Evolutionary conservation across 108 stramenopile species (phyloP).

Genomic region (Nitzschia palea): DNA sequence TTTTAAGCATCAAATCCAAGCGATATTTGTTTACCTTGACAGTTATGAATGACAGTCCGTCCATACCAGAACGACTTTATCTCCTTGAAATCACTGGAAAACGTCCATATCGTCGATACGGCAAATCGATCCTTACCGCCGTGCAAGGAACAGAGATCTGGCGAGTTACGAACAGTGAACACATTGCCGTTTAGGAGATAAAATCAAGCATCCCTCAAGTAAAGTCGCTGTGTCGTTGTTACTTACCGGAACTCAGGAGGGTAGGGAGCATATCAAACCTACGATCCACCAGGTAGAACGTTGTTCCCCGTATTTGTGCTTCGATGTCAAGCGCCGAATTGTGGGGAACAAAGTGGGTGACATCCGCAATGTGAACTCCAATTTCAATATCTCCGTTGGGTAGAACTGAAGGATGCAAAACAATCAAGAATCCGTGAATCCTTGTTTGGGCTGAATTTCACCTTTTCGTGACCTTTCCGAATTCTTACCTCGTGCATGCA

Average conservation of each 20-base stretch:
- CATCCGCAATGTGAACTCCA: conserved; percentile 94
- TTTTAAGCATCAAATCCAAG: too few species aligned
- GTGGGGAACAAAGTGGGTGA: conserved; percentile 74
- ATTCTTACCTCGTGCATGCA: conserved; percentile 38
- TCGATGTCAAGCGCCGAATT: conserved; percentile 77
- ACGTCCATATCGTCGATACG: conserved; percentile 67
- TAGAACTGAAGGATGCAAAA: conserved; percentile 24
- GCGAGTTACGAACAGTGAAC: too few species aligned
- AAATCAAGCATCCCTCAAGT: too few species aligned
- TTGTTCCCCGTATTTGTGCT: conserved; percentile 75
- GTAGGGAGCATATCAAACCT: conserved; percentile 89
- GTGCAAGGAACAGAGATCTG: conserved; percentile 81
- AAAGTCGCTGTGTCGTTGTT: not conserved
- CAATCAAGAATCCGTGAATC: not conserved
- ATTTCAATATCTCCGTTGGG: conserved; percentile 78
- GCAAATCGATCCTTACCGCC: conserved; percentile 68
- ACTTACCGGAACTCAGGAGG: conserved; percentile 59
- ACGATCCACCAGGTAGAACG: conserved; percentile 87
- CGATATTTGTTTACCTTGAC: conserved; percentile 38
- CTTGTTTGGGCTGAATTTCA: not conserved
- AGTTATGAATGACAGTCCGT: conserved; percentile 52
- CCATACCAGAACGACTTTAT: conserved; percentile 63
- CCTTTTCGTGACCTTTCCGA: not conserved
- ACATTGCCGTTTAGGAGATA: too few species aligned
- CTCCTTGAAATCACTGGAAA: conserved; percentile 59